Percentiles rank a stretch among this genome's conserved stretches.
Conservation (phyloP, 1,284 basidiomycete species). For the Caloboletus inedulis region DNA sequence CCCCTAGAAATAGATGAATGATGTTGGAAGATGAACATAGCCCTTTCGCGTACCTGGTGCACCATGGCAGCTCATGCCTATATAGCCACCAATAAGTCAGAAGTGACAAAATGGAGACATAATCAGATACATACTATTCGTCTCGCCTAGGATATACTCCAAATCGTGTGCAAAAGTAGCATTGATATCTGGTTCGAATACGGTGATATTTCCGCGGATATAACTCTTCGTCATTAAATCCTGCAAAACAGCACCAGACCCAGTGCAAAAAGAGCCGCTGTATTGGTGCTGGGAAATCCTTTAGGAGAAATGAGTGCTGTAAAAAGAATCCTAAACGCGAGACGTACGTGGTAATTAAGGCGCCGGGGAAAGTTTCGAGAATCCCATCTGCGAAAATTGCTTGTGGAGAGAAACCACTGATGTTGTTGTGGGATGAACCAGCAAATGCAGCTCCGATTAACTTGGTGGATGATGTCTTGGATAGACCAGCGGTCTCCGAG, state of each 20-base stretch:
- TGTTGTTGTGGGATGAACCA: slow-evolving; percentile 40
- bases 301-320: slow-evolving; percentile 5
- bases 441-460: slow-evolving; percentile 57
- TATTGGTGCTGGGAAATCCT: slow-evolving; percentile 66
- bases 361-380: slow-evolving; percentile 38
- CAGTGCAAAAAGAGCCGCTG: slow-evolving; percentile 55
- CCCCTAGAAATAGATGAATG: slow-evolving; percentile 32
- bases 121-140: slow-evolving; percentile 44
- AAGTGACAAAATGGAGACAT: not conserved
- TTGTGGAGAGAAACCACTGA: slow-evolving; percentile 54
- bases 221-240: slow-evolving; percentile 60
- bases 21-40: not conserved
- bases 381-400: slow-evolving; percentile 45
- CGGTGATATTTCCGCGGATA: slow-evolving; percentile 55
- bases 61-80: slow-evolving; percentile 46
- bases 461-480: slow-evolving; percentile 37
- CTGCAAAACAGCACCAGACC: slow-evolving; percentile 46
- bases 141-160: slow-evolving; percentile 60
- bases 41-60: slow-evolving; percentile 38
- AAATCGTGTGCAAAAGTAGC: slow-evolving; percentile 46
- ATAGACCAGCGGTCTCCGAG: slow-evolving; percentile 27
- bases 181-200: slow-evolving; percentile 48
- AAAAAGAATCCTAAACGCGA: not conserved
- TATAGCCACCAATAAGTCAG: slow-evolving; percentile 4
- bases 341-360: slow-evolving; percentile 36